A percentile compares a stretch with the other conserved stretches of the same genome.
Evolutionary conservation across 441 rosid genomes (phyloP).

Genomic region (Erysimum cheiri): DNA sequence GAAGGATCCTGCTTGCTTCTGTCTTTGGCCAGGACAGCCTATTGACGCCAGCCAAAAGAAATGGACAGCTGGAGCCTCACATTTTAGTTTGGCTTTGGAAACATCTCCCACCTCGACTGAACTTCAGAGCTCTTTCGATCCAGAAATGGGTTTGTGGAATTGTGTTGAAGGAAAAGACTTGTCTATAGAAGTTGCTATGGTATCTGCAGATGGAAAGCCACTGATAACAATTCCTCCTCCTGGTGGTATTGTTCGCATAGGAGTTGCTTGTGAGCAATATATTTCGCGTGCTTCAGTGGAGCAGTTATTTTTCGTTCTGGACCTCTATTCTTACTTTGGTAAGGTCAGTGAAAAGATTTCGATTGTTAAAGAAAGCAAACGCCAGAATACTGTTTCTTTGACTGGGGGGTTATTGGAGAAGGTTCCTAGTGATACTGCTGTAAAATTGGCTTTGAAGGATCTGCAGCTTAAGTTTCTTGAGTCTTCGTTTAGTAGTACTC

Average conservation of each 20-base stretch:
- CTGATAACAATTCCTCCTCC: constrained; percentile 90
- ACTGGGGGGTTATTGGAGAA: constrained; percentile 75
- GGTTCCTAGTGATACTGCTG: constrained; percentile 97
- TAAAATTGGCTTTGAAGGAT: constrained; percentile 67
- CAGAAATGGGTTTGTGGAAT: constrained; percentile 68
- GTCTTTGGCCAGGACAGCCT: constrained; percentile 90
- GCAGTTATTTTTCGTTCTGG: constrained; percentile 92
- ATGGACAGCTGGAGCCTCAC: constrained; percentile 77
- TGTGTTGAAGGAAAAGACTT: constrained; percentile 85
- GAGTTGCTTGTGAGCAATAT: constrained; percentile 87
- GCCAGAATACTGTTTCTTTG: constrained; percentile 48
- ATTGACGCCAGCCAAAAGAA: constrained; percentile 97
- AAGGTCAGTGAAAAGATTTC: constrained; percentile 81
- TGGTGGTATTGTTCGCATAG: constrained; percentile 89
- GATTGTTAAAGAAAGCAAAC: constrained; percentile 65
- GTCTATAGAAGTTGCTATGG: constrained; percentile 84
- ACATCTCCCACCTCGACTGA: constrained; percentile 54
- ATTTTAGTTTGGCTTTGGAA: constrained; percentile 78
- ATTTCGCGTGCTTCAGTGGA: constrained; percentile 93
- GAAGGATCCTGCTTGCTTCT: constrained; percentile 98
- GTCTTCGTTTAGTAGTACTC: constrained; percentile 60
- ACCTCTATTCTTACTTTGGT: constrained; percentile 83
- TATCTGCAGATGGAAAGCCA: constrained; percentile 88
- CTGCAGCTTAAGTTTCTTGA: constrained; percentile 89
- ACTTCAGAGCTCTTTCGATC: constrained; percentile 45